A percentile compares a stretch with the other conserved stretches of the same genome.
phyloP scores from a whole-genome alignment of 495 filamentous ascomycete genomes.

The Lasiosphaeriaceae sp. region DNA sequence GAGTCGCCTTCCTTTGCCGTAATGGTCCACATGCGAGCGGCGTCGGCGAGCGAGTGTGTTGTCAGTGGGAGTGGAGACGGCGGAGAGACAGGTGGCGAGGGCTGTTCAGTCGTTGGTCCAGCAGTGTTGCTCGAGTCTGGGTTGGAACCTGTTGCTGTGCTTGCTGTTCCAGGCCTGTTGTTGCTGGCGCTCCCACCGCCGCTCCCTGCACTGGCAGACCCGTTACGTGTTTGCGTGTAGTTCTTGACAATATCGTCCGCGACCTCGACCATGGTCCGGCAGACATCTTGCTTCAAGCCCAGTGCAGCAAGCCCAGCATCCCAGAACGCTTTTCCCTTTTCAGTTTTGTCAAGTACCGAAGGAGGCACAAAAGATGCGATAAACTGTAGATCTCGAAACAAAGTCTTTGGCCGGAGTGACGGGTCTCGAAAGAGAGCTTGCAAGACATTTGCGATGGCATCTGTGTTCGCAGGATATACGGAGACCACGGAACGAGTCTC shows the following conservation, averaged over 20 bases:
- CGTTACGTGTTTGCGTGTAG: conserved; percentile 43
- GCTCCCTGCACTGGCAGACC: conserved; percentile 12
- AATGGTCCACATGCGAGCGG: conserved; percentile 88
- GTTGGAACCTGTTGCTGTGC: conserved; percentile 15
- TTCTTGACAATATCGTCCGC: conserved; percentile 70
- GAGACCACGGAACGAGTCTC: conserved; percentile 41
- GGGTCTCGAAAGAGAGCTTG: conserved; percentile 73
- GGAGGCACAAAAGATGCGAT: conserved; percentile 89
- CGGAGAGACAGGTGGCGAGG: conserved; percentile 20
- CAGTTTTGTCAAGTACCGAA: conserved; percentile 75
- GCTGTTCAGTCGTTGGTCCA: conserved; percentile 11
- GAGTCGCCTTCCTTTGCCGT: conserved; percentile 91
- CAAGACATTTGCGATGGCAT: conserved; percentile 74
- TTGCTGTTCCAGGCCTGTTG: conserved; percentile 23
- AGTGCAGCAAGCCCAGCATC: conserved; percentile 87
- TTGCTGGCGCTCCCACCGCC: not conserved
- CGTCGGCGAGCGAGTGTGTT: conserved; percentile 71
- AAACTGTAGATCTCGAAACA: conserved; percentile 94
- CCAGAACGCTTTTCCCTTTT: conserved; percentile 90
- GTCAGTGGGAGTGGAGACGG: conserved; percentile 41
- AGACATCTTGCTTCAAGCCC: conserved; percentile 83
- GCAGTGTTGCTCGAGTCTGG: conserved; percentile 15
- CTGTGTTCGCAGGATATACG: conserved; percentile 52
- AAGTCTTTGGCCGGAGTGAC: conserved; percentile 76
- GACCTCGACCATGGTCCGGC: conserved; percentile 83